Conservation (phyloP, 352 stramenopile genomes). For the Phytophthora citricola region DNA sequence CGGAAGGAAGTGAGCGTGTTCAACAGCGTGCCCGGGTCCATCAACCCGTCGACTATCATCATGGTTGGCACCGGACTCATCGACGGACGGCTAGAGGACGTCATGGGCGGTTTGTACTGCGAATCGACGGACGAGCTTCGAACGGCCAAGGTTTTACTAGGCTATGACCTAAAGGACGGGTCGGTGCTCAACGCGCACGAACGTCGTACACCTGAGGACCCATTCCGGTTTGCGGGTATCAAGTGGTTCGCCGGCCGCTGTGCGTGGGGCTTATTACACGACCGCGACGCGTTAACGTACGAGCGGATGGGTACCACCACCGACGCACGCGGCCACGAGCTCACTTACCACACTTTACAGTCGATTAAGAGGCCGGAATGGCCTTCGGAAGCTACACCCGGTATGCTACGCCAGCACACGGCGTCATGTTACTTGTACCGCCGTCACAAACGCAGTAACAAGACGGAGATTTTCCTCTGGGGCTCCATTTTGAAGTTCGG, state of each 20-base stretch:
- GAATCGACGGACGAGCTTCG: conserved; percentile 51
- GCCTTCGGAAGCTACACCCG: conserved; percentile 41
- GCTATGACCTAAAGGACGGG: conserved; percentile 43
- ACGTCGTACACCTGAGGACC: conserved; percentile 34
- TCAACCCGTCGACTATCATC: conserved; percentile 35
- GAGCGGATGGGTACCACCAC: conserved; percentile 45
- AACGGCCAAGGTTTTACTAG: conserved; percentile 42
- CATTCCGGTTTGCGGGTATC: conserved; percentile 57
- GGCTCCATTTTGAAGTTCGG: conserved; percentile 46
- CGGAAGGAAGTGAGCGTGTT: conserved; percentile 43
- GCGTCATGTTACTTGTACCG: conserved; percentile 53
- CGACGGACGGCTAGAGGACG: conserved; percentile 36
- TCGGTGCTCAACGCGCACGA: conserved; percentile 42
- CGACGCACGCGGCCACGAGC: conserved; percentile 40
- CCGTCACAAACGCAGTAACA: conserved; percentile 22
- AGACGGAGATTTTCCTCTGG: conserved; percentile 50
- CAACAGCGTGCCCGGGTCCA: conserved; percentile 36
- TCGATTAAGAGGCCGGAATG: conserved; percentile 55
- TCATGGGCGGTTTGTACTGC: conserved; percentile 56
- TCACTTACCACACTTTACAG: conserved; percentile 53
- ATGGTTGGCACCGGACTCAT: conserved; percentile 42
- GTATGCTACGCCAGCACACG: conserved; percentile 42
- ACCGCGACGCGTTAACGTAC: conserved; percentile 52
- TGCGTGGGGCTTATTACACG: conserved; percentile 35
- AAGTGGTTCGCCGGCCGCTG: conserved; percentile 49